These are phyloP conservation scores for Beauveria bassiana DNA, from an alignment of 2,329 filamentous ascomycete genomes.

Conservation along the genomic window DNA sequence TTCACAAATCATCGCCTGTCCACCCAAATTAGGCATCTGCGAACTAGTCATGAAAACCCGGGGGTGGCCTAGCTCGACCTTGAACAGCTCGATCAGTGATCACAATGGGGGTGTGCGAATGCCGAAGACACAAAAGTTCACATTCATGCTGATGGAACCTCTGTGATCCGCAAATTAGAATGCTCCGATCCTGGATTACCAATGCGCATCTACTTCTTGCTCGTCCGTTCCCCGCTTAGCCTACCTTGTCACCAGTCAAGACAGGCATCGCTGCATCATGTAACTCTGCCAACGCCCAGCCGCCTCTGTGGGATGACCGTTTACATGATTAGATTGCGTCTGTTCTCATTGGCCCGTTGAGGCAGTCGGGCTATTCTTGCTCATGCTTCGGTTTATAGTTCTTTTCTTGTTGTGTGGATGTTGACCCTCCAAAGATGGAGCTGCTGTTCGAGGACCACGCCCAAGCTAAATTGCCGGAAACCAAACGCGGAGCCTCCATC, in stretches of 20 bases:
- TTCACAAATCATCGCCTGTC: too few relatives aligned
- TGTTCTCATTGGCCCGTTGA: too few relatives aligned
- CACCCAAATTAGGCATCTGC: too few relatives aligned
- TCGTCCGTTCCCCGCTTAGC: not conserved
- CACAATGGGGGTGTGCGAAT: not conserved
- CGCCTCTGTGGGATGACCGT: not conserved
- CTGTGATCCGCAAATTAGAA: not conserved
- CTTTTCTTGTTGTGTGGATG: not conserved
- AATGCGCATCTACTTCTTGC: not conserved
- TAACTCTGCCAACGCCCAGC: not conserved
- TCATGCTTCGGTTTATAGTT: not conserved
- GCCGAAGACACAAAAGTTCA: constrained; percentile 3
- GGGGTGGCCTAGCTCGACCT: too few relatives aligned
- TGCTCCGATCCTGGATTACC: not conserved
- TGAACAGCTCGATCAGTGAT: too few relatives aligned
- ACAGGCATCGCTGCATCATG: not conserved
- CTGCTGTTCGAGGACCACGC: not conserved
- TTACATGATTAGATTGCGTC: not conserved
- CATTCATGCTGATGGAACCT: not conserved
- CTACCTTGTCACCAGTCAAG: not conserved
- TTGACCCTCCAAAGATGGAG: not conserved
- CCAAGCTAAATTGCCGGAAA: not conserved
- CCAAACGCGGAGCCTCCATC: not conserved
- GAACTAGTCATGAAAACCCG: too few relatives aligned
- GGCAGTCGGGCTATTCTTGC: not conserved